A percentile compares a stretch with the other conserved stretches of the same genome.
phyloP scores from a whole-genome alignment of 768 basidiomycete genomes.

The Termitomyces sp. region DNA sequence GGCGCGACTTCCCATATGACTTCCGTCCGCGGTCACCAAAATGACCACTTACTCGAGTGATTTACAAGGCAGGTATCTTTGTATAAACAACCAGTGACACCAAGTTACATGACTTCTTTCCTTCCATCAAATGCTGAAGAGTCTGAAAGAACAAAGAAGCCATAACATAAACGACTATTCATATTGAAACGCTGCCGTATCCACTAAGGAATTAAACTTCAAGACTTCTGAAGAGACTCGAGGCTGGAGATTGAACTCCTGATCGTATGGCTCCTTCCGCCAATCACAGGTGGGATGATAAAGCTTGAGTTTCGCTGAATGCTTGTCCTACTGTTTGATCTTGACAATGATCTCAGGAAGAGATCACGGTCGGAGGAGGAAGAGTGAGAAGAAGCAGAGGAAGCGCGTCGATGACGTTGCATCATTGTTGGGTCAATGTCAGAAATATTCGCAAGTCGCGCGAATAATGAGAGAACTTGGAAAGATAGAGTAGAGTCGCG shows the following conservation, averaged over 20 bases:
- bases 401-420: slow-evolving; percentile 76
- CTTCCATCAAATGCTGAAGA: background rate
- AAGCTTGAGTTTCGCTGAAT: slow-evolving; percentile 28
- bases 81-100: background rate
- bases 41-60: background rate
- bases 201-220: background rate
- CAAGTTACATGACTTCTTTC: background rate
- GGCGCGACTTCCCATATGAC: background rate
- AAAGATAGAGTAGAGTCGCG: background rate
- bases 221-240: slow-evolving; percentile 12
- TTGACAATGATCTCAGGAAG: slow-evolving; percentile 33
- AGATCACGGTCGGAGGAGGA: slow-evolving; percentile 39
- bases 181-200: background rate
- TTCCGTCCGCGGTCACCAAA: background rate
- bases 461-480: slow-evolving; percentile 74
- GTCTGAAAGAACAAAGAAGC: background rate
- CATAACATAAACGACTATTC: background rate
- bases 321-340: slow-evolving; percentile 37
- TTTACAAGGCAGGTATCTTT: background rate
- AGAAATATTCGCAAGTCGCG: slow-evolving; percentile 64
- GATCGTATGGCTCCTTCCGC: slow-evolving; percentile 15
- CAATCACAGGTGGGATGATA: slow-evolving; percentile 21
- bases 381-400: slow-evolving; percentile 60
- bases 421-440: slow-evolving; percentile 74
- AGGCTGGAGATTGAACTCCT: slow-evolving; percentile 17